phyloP scores from a whole-genome alignment of 306 rosid species.

The Quercus wislizeni region DNA sequence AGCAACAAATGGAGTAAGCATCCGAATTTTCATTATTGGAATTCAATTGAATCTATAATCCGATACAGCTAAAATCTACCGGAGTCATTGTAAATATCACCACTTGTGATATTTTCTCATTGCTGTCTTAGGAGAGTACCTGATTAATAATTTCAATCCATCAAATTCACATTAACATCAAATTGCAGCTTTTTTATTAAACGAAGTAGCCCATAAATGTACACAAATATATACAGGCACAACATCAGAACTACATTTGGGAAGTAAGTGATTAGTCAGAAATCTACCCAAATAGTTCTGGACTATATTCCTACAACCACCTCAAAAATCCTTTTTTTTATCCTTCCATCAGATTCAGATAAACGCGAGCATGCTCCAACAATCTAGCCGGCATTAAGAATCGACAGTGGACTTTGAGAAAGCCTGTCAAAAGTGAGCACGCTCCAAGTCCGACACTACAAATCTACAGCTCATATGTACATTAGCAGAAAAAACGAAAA shows the following conservation, averaged over 20 bases:
- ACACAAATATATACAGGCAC: conserved; percentile 9
- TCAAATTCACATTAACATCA: background rate
- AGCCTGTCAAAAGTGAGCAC: background rate
- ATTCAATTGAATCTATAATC: background rate
- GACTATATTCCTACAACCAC: background rate
- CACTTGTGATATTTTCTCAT: background rate
- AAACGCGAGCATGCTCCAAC: background rate
- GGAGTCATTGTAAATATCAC: background rate
- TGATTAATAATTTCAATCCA: background rate
- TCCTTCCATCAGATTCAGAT: background rate
- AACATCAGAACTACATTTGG: conserved; percentile 1
- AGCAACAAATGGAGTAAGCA: background rate
- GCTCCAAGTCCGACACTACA: background rate
- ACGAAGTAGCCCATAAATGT: background rate
- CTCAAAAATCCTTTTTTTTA: background rate
- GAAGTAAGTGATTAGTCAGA: background rate
- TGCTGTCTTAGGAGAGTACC: background rate
- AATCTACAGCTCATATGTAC: conserved; percentile 2
- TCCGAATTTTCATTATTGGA: background rate
- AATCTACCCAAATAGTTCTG: background rate
- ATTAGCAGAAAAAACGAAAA: background rate
- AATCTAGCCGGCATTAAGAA: background rate
- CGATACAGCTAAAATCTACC: background rate
- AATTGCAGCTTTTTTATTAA: background rate
- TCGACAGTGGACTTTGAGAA: background rate